These are phyloP conservation scores for Ophiostoma piceae DNA, from an alignment of 2,329 filamentous ascomycete species.

Conservation along the genomic window DNA sequence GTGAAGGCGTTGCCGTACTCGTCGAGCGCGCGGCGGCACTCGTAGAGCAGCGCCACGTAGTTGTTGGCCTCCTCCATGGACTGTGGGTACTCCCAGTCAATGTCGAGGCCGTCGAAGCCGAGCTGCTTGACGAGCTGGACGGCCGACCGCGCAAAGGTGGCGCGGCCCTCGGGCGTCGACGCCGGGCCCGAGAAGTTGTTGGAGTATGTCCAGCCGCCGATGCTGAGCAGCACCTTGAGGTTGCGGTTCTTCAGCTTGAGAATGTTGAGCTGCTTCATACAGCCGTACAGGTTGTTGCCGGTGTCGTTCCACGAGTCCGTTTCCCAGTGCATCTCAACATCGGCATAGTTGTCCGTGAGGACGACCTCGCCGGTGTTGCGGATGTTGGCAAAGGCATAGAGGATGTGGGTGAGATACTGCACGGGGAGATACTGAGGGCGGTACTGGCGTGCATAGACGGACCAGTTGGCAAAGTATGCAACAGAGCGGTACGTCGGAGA, in stretches of 20 bases:
- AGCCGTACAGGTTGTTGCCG: slow-evolving; percentile 81
- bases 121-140: slow-evolving; percentile 72
- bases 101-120: slow-evolving; percentile 61
- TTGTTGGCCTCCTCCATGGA: slow-evolving; percentile 49
- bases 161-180: slow-evolving; percentile 63
- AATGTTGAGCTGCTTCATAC: slow-evolving; percentile 80
- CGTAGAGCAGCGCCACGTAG: slow-evolving; percentile 55
- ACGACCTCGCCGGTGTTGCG: slow-evolving; percentile 72
- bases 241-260: slow-evolving; percentile 76
- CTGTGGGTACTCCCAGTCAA: slow-evolving; percentile 63
- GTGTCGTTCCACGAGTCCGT: slow-evolving; percentile 64
- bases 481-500: slow-evolving; percentile 57
- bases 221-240: slow-evolving; percentile 77
- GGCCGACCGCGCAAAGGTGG: slow-evolving; percentile 65
- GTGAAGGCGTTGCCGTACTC: slow-evolving; percentile 45
- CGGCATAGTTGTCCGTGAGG: slow-evolving; percentile 59
- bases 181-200: slow-evolving; percentile 73
- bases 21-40: slow-evolving; percentile 54
- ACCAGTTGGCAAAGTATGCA: slow-evolving; percentile 74
- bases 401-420: slow-evolving; percentile 77
- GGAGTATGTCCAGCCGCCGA: slow-evolving; percentile 91
- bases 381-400: slow-evolving; percentile 89
- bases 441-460: slow-evolving; percentile 81
- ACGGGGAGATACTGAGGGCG: slow-evolving; percentile 77
- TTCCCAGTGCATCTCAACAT: slow-evolving; percentile 68